Conservation (phyloP, 2,329 filamentous ascomycete genomes). For the Rosellinia necatrix region DNA sequence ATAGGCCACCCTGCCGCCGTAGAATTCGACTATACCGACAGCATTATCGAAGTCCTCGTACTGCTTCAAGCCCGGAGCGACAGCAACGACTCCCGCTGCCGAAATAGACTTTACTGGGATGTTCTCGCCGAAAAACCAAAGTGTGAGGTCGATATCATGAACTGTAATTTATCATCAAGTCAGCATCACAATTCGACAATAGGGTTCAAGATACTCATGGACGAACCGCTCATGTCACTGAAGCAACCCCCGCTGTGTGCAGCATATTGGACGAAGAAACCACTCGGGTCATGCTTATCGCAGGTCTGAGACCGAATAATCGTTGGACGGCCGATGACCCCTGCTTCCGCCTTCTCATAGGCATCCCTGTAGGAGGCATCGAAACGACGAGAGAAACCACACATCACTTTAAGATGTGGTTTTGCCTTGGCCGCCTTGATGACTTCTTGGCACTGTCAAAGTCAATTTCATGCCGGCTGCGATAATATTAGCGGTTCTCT, state of each 20-base stretch:
- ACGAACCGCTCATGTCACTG: constrained; percentile 61
- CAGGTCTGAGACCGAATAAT: constrained; percentile 69
- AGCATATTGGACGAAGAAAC: constrained; percentile 72
- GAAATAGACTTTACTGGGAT: constrained; percentile 58
- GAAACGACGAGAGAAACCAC: constrained; percentile 69
- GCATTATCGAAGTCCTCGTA: constrained; percentile 67
- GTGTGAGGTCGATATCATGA: constrained; percentile 69
- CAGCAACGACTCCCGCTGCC: constrained; percentile 61
- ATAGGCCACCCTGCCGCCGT: constrained; percentile 63
- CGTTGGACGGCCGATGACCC: constrained; percentile 62
- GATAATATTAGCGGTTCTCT: not conserved
- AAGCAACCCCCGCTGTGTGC: constrained; percentile 70
- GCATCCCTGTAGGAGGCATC: constrained; percentile 68
- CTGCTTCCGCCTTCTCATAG: constrained; percentile 53
- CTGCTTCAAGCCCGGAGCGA: constrained; percentile 60
- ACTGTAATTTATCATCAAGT: constrained; percentile 44
- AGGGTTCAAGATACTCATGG: not conserved
- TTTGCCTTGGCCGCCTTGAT: constrained; percentile 49
- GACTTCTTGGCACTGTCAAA: constrained; percentile 60
- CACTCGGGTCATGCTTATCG: constrained; percentile 66
- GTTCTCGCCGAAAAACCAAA: constrained; percentile 66
- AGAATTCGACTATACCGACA: constrained; percentile 68
- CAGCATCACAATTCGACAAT: no score
- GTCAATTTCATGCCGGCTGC: not conserved
- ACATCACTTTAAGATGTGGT: constrained; percentile 68